phyloP scores from a whole-genome alignment of 1,284 basidiomycete genomes.

The Golubevia sp. region DNA sequence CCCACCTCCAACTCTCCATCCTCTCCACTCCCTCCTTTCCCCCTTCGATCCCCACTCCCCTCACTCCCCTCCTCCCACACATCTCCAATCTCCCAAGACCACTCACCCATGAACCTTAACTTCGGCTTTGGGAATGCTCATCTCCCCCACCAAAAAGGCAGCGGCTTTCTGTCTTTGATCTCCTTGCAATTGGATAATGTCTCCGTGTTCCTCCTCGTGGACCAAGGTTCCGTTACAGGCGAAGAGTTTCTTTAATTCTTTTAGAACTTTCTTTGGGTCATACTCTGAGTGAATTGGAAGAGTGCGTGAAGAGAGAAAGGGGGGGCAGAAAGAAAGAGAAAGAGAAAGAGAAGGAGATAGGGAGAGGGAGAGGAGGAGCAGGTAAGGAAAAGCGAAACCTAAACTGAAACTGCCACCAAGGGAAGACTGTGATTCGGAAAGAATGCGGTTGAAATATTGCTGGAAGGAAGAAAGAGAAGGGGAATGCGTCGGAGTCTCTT shows the following conservation, averaged over 20 bases:
- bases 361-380: too few relatives aligned
- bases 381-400: too few relatives aligned
- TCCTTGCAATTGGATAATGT: constrained; percentile 98
- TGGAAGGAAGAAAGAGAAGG: too few relatives aligned
- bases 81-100: background rate
- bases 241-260: constrained; percentile 99
- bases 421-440: too few relatives aligned
- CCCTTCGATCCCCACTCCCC: too few relatives aligned
- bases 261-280: constrained; percentile 96
- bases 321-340: background rate
- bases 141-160: constrained; percentile 48
- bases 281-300: constrained; percentile 71
- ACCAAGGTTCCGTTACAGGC: constrained; percentile 98
- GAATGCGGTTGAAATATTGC: too few relatives aligned
- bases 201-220: constrained; percentile 93
- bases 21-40: too few relatives aligned
- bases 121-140: constrained; percentile 54
- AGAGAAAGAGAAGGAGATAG: too few relatives aligned
- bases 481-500: too few relatives aligned
- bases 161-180: constrained; percentile 93
- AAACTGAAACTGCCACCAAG: too few relatives aligned
- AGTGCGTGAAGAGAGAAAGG: background rate
- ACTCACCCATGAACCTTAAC: constrained; percentile 62
- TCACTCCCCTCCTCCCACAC: too few relatives aligned
- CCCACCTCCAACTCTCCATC: too few relatives aligned